Base-by-base conservation (phyloP, 2,329 filamentous ascomycete species). In the Parafenestella ontariensis region DNA sequence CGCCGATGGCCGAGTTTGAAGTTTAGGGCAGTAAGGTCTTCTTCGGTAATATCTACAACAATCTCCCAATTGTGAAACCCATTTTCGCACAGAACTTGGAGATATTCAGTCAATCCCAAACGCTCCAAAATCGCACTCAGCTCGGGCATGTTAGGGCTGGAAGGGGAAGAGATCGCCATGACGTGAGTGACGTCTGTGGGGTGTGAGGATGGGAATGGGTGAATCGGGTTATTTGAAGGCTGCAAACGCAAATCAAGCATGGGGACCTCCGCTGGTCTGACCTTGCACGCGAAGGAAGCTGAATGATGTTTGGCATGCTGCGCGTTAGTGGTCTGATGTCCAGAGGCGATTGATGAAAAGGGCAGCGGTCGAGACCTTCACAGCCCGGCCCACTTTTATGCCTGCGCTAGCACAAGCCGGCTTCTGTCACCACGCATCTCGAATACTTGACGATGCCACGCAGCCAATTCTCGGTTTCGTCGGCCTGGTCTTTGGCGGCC, bases 1-100 rank as follows among this genome's bases (percentile, higher is more conserved):
- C 76, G 68, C 7, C 76, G 70, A 52, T 77, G 76, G 46, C 76
- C 75, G 3, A 77, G 65, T 56, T 78, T 77, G 66, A 78, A 76
- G 39, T 69, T 62, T 24, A 78, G 59, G 7, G 67, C 33, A 2
- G 66, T 69, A 34, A 78, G 55, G 48, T 78, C 75, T 15, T 76
- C 70, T 42, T 78, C 76, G 20, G 74, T 77, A 31, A 78, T 76
- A 52, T 77, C 74, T 37, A 74, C 63, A n/a, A 76, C 68, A 0
- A 66, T 72, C 23, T 75, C 69, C 76, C 76, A 77, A 39, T 41
- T 68, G 47, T 68, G 62, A 45, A 77, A 77, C 13, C 76, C 75
- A 54, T 77, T 76, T 2, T 72, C 65, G 11, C 55, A 33, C 1
- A 77, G 65, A 5, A 58, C 49, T 2, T 62, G 54, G n/a, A 62